These are phyloP conservation scores for Vicia villosa DNA, from an alignment of 306 rosid genomes.

Conservation along the genomic window DNA sequence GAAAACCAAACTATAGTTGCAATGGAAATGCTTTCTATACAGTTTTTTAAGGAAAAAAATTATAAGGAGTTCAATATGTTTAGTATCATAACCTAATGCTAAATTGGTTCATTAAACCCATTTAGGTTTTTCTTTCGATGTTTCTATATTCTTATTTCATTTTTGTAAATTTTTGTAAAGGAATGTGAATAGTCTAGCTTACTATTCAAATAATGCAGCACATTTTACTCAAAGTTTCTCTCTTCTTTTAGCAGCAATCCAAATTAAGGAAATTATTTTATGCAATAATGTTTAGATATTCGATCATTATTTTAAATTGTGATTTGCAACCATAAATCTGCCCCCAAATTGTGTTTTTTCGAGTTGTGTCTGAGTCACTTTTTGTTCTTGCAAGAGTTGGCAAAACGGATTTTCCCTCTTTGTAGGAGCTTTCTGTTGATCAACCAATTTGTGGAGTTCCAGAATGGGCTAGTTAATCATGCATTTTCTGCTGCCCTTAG, in stretches of 20 bases:
- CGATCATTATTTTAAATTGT: background rate
- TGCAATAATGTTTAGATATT: background rate
- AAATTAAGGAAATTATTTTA: background rate
- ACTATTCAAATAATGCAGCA: background rate
- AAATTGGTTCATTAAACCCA: background rate
- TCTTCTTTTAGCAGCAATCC: background rate
- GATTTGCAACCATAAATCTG: background rate
- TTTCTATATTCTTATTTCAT: slow-evolving; percentile 11
- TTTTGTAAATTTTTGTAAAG: slow-evolving; percentile 22
- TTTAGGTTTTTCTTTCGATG: slow-evolving; percentile 2
- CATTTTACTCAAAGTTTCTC: background rate
- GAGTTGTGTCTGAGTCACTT: slow-evolving; percentile 34
- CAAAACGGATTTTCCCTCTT: slow-evolving; percentile 82
- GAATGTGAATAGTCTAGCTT: slow-evolving; percentile 22
- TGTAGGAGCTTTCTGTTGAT: slow-evolving; percentile 83
- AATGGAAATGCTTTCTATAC: background rate
- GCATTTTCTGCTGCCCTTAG: slow-evolving; percentile 97
- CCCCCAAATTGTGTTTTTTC: slow-evolving; percentile 10
- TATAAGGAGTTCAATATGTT: background rate
- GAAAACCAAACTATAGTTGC: background rate
- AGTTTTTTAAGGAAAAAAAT: background rate
- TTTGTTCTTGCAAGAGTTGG: slow-evolving; percentile 70
- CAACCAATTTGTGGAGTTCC: slow-evolving; percentile 86
- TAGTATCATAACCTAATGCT: slow-evolving; percentile 20
- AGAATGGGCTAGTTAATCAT: slow-evolving; percentile 90